Percentiles rank a stretch among this genome's conserved stretches.
Evolutionary conservation across 805 yeast genomes (phyloP).

Genomic region (Priceomyces melissophilus): DNA sequence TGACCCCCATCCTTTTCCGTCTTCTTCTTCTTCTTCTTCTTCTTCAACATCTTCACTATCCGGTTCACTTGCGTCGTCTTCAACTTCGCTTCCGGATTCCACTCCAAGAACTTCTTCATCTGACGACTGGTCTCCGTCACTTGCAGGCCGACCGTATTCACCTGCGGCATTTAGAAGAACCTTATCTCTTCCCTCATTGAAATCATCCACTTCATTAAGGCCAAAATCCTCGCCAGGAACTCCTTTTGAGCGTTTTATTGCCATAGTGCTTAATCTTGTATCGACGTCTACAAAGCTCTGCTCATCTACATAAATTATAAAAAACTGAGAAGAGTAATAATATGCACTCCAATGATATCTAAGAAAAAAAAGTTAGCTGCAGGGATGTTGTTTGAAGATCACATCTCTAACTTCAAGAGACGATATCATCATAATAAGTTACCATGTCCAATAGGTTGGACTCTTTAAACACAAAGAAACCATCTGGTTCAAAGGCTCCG

Average conservation of each 20-base stretch:
- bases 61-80: conserved; percentile 10
- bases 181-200: conserved; percentile 58
- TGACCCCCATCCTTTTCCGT: conserved; percentile 44
- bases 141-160: conserved; percentile 26
- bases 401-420: conserved; percentile 10
- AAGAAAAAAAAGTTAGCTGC: neutral
- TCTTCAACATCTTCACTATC: conserved; percentile 46
- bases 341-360: neutral
- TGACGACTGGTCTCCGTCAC: conserved; percentile 39
- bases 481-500: conserved; percentile 41
- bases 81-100: conserved; percentile 24
- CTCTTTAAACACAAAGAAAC: conserved; percentile 34
- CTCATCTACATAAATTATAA: conserved; percentile 1
- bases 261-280: conserved; percentile 13
- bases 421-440: neutral
- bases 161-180: conserved; percentile 57
- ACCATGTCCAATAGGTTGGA: conserved; percentile 42
- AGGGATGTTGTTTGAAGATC: conserved; percentile 3
- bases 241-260: conserved; percentile 12
- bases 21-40: conserved; percentile 25
- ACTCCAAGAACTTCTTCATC: conserved; percentile 58
- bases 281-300: neutral
- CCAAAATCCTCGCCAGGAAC: conserved; percentile 31
- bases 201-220: conserved; percentile 65
- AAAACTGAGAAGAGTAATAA: neutral